Conservation (phyloP, 768 basidiomycete genomes). For the Leucocoprinus birnbaumii region DNA sequence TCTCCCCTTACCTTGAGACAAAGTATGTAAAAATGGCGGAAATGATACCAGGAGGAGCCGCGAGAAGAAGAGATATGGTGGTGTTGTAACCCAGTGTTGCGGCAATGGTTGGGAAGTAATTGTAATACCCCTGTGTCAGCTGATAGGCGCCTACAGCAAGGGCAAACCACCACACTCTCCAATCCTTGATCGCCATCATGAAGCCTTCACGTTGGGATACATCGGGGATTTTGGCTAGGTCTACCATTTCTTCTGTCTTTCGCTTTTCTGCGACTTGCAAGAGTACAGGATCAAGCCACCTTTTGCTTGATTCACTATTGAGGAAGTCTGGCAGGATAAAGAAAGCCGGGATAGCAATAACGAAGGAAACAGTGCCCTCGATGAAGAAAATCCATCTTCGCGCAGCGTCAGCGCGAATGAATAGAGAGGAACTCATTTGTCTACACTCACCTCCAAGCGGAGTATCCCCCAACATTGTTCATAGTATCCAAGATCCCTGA, state of each 20-base stretch:
- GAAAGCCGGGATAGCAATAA: conserved; percentile 33
- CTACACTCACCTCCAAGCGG: conserved; percentile 45
- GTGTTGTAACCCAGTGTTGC: conserved; percentile 60
- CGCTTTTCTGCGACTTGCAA: conserved; percentile 23
- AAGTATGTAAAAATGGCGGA: conserved; percentile 49
- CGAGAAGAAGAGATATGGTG: conserved; percentile 59
- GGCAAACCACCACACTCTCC: conserved; percentile 67
- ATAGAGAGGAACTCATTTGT: too few species aligned
- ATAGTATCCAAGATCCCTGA: conserved; percentile 45
- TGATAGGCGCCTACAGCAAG: conserved; percentile 46
- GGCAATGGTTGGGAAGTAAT: conserved; percentile 61
- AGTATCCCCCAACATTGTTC: conserved; percentile 44
- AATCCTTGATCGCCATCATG: conserved; percentile 51
- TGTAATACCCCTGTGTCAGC: conserved; percentile 51
- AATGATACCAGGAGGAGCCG: conserved; percentile 60
- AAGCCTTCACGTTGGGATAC: conserved; percentile 25
- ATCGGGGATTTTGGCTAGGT: conserved; percentile 1
- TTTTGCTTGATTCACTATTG: conserved; percentile 25
- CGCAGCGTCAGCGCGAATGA: too few species aligned
- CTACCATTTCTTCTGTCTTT: conserved; percentile 50
- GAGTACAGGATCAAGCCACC: conserved; percentile 20
- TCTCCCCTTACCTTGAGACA: conserved; percentile 28
- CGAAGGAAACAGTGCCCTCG: conserved; percentile 28
- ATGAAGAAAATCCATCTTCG: conserved; percentile 43
- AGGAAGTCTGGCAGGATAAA: conserved; percentile 36